Evolutionary conservation across 1,284 basidiomycete species (phyloP), one percentile per base, ranked within the genome.

Genomic region (Pseudozyma hubeiensis): DNA sequence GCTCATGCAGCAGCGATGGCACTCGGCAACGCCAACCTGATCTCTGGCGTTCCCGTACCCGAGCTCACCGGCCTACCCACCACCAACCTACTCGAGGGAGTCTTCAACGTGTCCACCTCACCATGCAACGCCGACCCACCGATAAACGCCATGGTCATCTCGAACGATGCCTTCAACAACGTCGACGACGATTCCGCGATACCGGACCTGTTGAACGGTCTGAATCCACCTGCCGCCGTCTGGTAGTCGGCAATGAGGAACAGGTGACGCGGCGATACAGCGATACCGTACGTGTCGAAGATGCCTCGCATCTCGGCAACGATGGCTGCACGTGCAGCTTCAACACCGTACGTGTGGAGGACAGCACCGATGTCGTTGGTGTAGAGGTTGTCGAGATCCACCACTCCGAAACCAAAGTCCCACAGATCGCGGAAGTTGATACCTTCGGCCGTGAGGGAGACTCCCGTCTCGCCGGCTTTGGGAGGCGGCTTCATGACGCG

Each of bases 211-310:
- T 97, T 99, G 87, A 99, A 99, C 2, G 97, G 94, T 85, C 93
- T 93, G 88, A 96, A 99, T 29, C 92, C 94, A 47, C 97, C 97
- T 53, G 94, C 93, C 82, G 95, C 97, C 0, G 97, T 99, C 93
- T 98, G 78, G 85, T 99, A 99, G 85, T 99, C 97, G 35, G 97
- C 97, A 84, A 99, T 97, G 67, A 99, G 88, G 82, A 95, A 94
- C 58, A 99, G 87, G 87, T 99, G 97, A 59, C 97, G 90, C 78
- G 90, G 90, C 85, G 98, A 91, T 58, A 99, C 97, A 66, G 92
- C 93, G 82, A 99, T 99, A 83, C 92, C 96, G 87, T 99, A 99
- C 4, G 92, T 94, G 52, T 78, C 91, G 86, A 99, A 99, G 56
- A 99, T 94, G 40, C 89, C 90, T 47, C 91, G 89, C 86, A 99